Evolutionary conservation across 140 eudicot species (phyloP), one percentile per base, ranked within the genome.

Genomic region (Oenanthe javanica): DNA sequence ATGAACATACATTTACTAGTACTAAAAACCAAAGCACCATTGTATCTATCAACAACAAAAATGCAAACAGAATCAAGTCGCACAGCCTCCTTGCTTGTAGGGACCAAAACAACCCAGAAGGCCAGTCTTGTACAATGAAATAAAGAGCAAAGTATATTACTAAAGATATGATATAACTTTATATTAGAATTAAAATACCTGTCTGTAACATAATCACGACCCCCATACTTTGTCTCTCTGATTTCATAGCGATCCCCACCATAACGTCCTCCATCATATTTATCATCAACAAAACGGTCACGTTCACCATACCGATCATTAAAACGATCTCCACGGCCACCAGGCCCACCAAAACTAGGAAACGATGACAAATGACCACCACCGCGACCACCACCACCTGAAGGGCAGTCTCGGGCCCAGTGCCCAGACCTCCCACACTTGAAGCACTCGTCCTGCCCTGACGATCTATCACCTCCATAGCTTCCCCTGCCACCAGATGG

Each of bases 321-420:
- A 47, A 43, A 74, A 50, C 92, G 89, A 80, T 92, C 97, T 54
- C 89, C 97, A 80, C 97, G 93, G 63, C 90, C 88, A 50, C 92
- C 87, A 79, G 78, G 81, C 48, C 94, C 92, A 82, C 88, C 79
- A 76, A 89, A 90, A 86, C 91, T 87, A 64, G 97, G 54, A n/a
- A 91, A 91, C 27, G 96, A 88, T 8, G 90, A 84, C 78, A 87
- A 84, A 55, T 84, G 88, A 50, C 87, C 83, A 81, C 86, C 85
- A 79, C 92, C 93, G 16, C 91, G 85, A 40, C 87, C 90, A 23
- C 97, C 95, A 50, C 92, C 97, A 4, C 84, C 86, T 45, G 94
- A 91, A 36, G 97, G 97, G 85, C 99, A 95, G 54, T 95, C 97
- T 55, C 97, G 89, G 81, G 99, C 99, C 97, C 97, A 95, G 43